These are phyloP conservation scores for Boeremia lycopersici DNA, from an alignment of 2,329 filamentous ascomycete genomes.

Conservation along the genomic window DNA sequence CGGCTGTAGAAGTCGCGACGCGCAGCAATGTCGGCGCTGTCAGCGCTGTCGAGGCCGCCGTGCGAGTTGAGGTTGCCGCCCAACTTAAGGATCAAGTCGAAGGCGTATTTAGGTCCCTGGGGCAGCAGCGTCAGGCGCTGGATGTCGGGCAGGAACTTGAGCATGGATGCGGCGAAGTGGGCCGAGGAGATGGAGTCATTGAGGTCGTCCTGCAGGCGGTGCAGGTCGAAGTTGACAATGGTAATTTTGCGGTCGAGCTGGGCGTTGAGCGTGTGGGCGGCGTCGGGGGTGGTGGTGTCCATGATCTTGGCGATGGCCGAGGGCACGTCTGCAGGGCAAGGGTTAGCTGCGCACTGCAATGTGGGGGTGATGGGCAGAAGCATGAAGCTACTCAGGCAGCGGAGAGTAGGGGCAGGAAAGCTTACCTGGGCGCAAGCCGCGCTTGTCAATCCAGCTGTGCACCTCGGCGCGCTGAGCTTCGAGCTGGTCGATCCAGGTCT, in stretches of 20 bases:
- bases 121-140: constrained; percentile 56
- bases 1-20: constrained; percentile 57
- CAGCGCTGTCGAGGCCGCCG: constrained; percentile 57
- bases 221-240: constrained; percentile 63
- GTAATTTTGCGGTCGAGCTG: constrained; percentile 64
- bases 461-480: constrained; percentile 59
- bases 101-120: constrained; percentile 56
- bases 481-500: constrained; percentile 57
- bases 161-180: constrained; percentile 60
- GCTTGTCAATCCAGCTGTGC: constrained; percentile 62
- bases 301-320: constrained; percentile 59
- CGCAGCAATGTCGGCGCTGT: constrained; percentile 55
- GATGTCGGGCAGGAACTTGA: constrained; percentile 62
- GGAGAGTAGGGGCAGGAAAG: background rate
- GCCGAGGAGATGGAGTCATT: constrained; percentile 60
- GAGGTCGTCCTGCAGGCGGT: constrained; percentile 61
- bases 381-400: no score
- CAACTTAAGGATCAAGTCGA: constrained; percentile 61
- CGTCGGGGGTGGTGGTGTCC: constrained; percentile 57
- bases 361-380: no score
- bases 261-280: constrained; percentile 59
- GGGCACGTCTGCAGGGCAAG: constrained; percentile 53
- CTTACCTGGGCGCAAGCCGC: constrained; percentile 59
- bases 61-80: constrained; percentile 62
- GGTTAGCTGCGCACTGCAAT: constrained; percentile 18